Percentiles rank a stretch among this genome's conserved stretches.
Evolutionary conservation across 169 alveolate species (phyloP).

Genomic region (Cystoisospora suis): DNA sequence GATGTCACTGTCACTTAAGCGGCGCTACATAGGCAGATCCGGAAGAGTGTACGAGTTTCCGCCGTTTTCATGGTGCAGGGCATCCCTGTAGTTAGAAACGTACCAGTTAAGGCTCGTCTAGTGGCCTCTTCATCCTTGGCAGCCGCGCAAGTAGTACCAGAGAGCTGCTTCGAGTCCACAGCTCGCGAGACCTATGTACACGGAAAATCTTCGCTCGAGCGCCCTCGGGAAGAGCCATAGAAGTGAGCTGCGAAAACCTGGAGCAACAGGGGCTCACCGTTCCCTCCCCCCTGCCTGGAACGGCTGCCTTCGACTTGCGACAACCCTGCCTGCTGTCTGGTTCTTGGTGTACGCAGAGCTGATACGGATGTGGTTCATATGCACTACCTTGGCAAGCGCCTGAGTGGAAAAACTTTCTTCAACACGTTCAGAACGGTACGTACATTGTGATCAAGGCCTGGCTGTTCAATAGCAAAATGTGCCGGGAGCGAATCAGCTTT

Average conservation of each 20-base stretch:
- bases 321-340: neutral
- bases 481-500: too few species aligned
- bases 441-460: neutral
- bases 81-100: too few species aligned
- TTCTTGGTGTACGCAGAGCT: neutral
- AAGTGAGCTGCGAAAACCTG: neutral
- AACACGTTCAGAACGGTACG: neutral
- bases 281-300: neutral
- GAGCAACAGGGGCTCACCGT: neutral
- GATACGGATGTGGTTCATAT: neutral
- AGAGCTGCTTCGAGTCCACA: neutral
- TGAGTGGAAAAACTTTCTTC: neutral
- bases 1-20: too few species aligned
- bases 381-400: slow-evolving; percentile 27
- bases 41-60: too few species aligned
- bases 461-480: neutral
- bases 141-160: too few species aligned
- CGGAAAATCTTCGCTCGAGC: neutral
- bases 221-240: neutral
- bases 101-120: too few species aligned
- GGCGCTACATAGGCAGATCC: too few species aligned
- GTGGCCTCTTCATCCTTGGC: too few species aligned
- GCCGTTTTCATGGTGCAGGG: too few species aligned
- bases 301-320: neutral
- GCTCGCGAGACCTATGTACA: neutral